Evolutionary conservation across 176 grass and related monocot genomes (phyloP), one percentile per base, ranked within the genome.

Genomic region (Alopecurus myosuroides): DNA sequence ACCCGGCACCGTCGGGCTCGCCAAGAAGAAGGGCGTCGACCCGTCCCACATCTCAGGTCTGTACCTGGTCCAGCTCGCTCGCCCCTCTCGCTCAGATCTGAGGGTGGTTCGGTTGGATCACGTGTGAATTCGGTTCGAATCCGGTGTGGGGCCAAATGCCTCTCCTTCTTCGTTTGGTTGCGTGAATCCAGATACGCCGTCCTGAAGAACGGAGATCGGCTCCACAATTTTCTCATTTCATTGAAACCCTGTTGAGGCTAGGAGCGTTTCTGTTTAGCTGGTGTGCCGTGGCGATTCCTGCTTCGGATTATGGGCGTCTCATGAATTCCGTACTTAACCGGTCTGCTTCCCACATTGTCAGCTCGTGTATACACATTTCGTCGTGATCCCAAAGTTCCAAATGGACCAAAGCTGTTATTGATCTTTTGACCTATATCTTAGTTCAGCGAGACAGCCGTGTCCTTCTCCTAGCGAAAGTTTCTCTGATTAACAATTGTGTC

Each of bases 1-100:
- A 1, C 68, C 89, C 20, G 87, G 76, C 34, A 23, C 62, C 45
- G 36, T 69, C 3, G 86, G 88, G 23, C 79, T 97, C 53, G 82
- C 92, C 28, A 81, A 82, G 66, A 97, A 93, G 88, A 93, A 94
- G 70, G 85, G 86, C 49, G 64, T 97, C 70, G 85, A 94, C 52
- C 88, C 92, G 9, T 94, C 95, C 15, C 95, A 97, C 77, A 84
- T 93, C 79, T 97, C 95, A 83, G 95, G 95, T 97, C 57, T 23
- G 67, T 77, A 13, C 8, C 66, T 70, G 28, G 17, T 41, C 37
- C 15, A 36, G 72, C 61, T 39, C 57, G 57, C 64, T 7, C 52
- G 20, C 13, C 67, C 20, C 20, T 57, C 70, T 35, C 63, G 10
- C 79, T 35, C 34, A 42, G 66, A 81, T 94, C 74, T 28, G 76